A percentile compares a stretch with the other conserved stretches of the same genome.
Conservation (phyloP, 306 rosid genomes). For the Ormosia emarginata region DNA sequence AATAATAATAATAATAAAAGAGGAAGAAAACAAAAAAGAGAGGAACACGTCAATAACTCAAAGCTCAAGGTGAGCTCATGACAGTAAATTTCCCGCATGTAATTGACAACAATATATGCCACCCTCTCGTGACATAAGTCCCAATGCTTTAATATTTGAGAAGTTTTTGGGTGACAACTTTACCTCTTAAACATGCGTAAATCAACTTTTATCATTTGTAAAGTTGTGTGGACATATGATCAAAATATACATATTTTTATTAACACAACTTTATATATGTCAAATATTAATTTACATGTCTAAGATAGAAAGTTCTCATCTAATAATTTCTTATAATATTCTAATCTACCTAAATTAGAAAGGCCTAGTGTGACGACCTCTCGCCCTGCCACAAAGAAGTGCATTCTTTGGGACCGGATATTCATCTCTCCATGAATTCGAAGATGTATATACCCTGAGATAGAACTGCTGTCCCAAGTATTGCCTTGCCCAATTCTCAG, state of each 20-base stretch:
- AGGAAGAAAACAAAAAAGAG: not conserved
- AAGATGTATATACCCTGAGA: slow-evolving; percentile 48
- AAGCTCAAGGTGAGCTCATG: slow-evolving; percentile 46
- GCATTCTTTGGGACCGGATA: slow-evolving; percentile 59
- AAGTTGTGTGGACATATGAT: too few species aligned
- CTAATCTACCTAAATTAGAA: not conserved
- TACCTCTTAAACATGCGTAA: too few species aligned
- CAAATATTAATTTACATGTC: too few species aligned
- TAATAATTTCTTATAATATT: too few species aligned
- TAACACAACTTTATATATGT: too few species aligned
- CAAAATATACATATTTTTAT: too few species aligned
- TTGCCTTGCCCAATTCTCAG: slow-evolving; percentile 70
- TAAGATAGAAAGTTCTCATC: too few species aligned
- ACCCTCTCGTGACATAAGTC: slow-evolving; percentile 37
- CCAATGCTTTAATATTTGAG: too few species aligned
- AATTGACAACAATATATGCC: slow-evolving; percentile 8
- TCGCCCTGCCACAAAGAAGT: slow-evolving; percentile 59
- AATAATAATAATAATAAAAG: too few species aligned
- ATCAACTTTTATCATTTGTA: too few species aligned
- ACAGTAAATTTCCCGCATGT: not conserved
- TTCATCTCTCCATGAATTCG: slow-evolving; percentile 60
- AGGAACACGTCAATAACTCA: not conserved
- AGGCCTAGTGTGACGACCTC: slow-evolving; percentile 51
- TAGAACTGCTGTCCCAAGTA: slow-evolving; percentile 77
- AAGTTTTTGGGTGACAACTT: too few species aligned